Percentiles rank a stretch among this genome's conserved stretches.
These are phyloP conservation scores for Teratosphaeria zuluensis DNA, from an alignment of 2,329 filamentous ascomycete species.

Conservation along the genomic window DNA sequence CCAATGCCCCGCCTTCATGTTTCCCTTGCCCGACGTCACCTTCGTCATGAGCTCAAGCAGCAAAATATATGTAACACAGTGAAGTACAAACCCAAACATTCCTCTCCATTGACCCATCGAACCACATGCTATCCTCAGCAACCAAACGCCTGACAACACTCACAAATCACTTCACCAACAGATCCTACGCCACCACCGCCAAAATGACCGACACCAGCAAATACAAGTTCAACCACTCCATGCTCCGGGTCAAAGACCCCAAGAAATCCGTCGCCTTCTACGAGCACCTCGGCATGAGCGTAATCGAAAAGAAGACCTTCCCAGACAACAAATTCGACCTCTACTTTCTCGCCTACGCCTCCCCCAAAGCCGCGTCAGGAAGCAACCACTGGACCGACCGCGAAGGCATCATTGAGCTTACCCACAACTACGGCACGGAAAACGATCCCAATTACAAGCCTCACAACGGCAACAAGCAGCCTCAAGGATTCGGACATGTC, in stretches of 20 bases:
- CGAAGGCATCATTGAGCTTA: slow-evolving; percentile 69
- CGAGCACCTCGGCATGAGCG: slow-evolving; percentile 77
- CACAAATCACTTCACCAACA: slow-evolving; percentile 3
- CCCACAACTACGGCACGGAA: slow-evolving; percentile 81
- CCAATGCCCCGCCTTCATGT: not conserved
- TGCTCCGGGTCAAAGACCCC: slow-evolving; percentile 74
- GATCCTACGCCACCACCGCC: slow-evolving; percentile 23
- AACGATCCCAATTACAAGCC: slow-evolving; percentile 69
- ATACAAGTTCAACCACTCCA: slow-evolving; percentile 57
- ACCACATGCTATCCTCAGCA: not conserved
- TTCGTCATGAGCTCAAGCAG: not conserved
- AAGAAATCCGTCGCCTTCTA: slow-evolving; percentile 81
- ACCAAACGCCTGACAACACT: not conserved
- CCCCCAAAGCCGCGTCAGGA: slow-evolving; percentile 60
- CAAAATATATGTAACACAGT: not conserved
- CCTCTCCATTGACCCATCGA: not conserved
- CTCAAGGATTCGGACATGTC: slow-evolving; percentile 75
- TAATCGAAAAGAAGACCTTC: slow-evolving; percentile 70
- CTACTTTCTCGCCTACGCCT: slow-evolving; percentile 89
- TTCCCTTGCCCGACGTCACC: not conserved
- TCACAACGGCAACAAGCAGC: slow-evolving; percentile 85
- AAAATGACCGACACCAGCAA: slow-evolving; percentile 50
- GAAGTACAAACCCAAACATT: not conserved
- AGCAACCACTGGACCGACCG: slow-evolving; percentile 71
- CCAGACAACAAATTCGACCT: slow-evolving; percentile 88